Evolutionary conservation across 2,329 filamentous ascomycete species (phyloP).

Genomic region (Apiospora saccharicola): DNA sequence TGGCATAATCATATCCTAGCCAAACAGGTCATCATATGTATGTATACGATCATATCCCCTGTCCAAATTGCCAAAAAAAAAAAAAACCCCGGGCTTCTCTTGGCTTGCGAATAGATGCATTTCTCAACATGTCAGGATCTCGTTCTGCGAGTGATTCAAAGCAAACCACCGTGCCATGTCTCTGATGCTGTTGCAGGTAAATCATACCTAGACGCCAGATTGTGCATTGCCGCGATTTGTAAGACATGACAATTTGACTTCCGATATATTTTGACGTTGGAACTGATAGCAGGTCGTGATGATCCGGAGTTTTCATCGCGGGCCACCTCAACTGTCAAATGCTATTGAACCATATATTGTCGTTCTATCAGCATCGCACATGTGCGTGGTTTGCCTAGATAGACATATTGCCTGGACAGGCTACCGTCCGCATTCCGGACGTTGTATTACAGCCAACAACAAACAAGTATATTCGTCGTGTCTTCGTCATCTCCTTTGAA

Average conservation of each 20-base stretch:
- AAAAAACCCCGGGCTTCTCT: neutral
- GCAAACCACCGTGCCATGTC: neutral
- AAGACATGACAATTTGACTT: neutral
- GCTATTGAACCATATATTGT: conserved; percentile 14
- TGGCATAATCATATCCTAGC: neutral
- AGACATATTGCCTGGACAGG: neutral
- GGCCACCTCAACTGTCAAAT: neutral
- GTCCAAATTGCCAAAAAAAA: neutral
- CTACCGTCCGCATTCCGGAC: neutral
- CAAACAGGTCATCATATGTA: neutral
- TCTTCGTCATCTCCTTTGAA: neutral
- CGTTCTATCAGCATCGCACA: neutral
- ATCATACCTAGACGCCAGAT: neutral
- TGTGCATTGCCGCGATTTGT: neutral
- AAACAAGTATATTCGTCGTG: neutral
- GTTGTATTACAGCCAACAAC: neutral
- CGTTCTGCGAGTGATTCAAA: neutral
- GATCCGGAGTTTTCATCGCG: neutral
- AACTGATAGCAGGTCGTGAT: neutral
- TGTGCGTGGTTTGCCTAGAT: neutral
- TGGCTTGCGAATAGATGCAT: neutral
- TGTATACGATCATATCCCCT: neutral
- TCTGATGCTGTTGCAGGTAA: neutral
- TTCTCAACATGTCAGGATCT: neutral
- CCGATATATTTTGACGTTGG: neutral